A percentile compares a stretch with the other conserved stretches of the same genome.
phyloP scores from a whole-genome alignment of 1,139 yeast genomes.

The Hyphopichia wangnamkhiaoensis region DNA sequence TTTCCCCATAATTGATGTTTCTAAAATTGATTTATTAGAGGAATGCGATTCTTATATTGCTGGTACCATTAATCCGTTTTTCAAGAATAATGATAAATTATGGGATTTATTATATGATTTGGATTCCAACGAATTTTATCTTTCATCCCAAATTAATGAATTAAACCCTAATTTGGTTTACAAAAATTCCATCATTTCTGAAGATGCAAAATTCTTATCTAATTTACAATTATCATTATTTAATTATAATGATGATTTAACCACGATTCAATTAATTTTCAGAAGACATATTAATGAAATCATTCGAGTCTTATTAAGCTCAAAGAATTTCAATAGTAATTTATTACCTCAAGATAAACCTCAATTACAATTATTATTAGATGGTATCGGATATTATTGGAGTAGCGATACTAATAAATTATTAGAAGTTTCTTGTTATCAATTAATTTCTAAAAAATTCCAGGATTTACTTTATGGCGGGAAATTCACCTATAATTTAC shows the following conservation, averaged over 20 bases:
- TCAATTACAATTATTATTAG: constrained; percentile 32
- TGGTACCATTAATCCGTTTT: constrained; percentile 69
- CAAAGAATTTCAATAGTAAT: constrained; percentile 35
- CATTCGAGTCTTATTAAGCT: constrained; percentile 40
- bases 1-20: constrained; percentile 64
- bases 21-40: constrained; percentile 57
- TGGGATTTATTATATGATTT: constrained; percentile 65
- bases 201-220: constrained; percentile 50
- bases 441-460: constrained; percentile 39
- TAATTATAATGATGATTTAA: constrained; percentile 50
- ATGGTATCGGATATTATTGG: constrained; percentile 50
- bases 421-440: constrained; percentile 47
- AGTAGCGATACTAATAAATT: constrained; percentile 42
- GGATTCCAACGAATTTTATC: constrained; percentile 47
- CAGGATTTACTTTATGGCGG: constrained; percentile 38
- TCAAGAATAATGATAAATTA: constrained; percentile 53
- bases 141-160: constrained; percentile 25
- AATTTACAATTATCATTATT: constrained; percentile 45
- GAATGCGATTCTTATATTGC: constrained; percentile 59
- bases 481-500: constrained; percentile 33
- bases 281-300: constrained; percentile 51
- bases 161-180: constrained; percentile 14
- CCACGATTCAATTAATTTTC: constrained; percentile 48
- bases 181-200: constrained; percentile 42
- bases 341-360: constrained; percentile 21